Conservation (phyloP, 2,329 filamentous ascomycete species). For the Cladosporium velox region DNA sequence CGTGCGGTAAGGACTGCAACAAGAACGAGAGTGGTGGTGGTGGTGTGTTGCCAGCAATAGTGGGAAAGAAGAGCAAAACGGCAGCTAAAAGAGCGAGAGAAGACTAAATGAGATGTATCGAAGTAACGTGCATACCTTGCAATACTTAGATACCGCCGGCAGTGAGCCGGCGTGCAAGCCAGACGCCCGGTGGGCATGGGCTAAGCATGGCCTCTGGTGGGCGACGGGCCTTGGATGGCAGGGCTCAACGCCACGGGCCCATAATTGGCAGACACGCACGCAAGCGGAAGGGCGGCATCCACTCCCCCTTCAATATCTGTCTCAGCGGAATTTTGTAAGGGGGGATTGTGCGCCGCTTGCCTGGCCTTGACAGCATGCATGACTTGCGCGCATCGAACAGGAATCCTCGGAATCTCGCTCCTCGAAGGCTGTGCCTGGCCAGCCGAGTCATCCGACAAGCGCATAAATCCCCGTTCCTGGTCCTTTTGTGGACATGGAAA, state of each 20-base stretch:
- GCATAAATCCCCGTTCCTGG: not conserved
- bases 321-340: conserved; percentile 1
- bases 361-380: not conserved
- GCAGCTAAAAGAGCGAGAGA: conserved; percentile 5
- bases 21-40: not conserved
- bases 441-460: not conserved
- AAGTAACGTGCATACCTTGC: conserved; percentile 6
- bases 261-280: conserved; percentile 4
- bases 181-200: not conserved
- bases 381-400: not conserved
- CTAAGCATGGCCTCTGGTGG: not conserved
- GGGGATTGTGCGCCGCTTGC: not conserved
- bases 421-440: not conserved
- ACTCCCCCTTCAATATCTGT: conserved; percentile 5
- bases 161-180: conserved; percentile 1
- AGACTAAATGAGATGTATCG: conserved; percentile 3
- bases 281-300: conserved; percentile 6
- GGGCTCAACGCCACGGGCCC: conserved; percentile 6
- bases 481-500: conserved; percentile 4
- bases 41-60: not conserved
- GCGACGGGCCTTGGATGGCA: conserved; percentile 2
- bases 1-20: not conserved
- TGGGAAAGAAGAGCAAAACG: not conserved
- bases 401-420: no score
- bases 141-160: conserved; percentile 5